These are phyloP conservation scores for Gossypium lobatum DNA, from an alignment of 441 rosid species.

Conservation along the genomic window DNA sequence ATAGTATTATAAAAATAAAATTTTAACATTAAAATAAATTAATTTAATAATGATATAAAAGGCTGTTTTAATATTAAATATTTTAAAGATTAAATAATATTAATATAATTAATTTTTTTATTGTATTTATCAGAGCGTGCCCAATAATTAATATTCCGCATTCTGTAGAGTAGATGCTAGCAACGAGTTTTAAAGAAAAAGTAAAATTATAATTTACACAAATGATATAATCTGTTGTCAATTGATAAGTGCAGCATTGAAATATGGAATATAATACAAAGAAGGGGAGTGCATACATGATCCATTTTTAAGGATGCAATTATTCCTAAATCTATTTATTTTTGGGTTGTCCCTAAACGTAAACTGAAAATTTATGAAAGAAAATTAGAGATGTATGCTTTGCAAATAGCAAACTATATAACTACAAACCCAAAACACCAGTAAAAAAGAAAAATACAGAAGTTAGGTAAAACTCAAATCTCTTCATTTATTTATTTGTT, in stretches of 20 bases:
- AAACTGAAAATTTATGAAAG: background rate
- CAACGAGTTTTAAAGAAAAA: too few relatives aligned
- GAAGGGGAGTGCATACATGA: background rate
- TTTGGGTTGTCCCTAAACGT: constrained; percentile 12
- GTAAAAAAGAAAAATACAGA: background rate
- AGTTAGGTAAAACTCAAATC: constrained; percentile 7
- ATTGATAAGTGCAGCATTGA: background rate
- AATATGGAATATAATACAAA: constrained; percentile 6
- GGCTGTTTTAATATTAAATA: too few relatives aligned
- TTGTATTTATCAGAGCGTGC: too few relatives aligned
- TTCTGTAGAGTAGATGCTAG: too few relatives aligned
- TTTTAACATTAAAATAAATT: too few relatives aligned
- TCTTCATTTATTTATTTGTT: constrained; percentile 18
- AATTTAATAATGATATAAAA: too few relatives aligned
- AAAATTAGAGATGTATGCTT: constrained; percentile 9
- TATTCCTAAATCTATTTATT: constrained; percentile 21
- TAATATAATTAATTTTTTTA: too few relatives aligned
- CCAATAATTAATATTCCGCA: too few relatives aligned
- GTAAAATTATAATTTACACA: too few relatives aligned
- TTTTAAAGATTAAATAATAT: too few relatives aligned
- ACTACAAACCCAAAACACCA: constrained; percentile 20
- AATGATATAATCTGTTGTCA: too few relatives aligned
- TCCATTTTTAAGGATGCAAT: constrained; percentile 14
- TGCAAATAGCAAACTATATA: constrained; percentile 19
- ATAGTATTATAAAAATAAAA: too few relatives aligned